Conservation (phyloP, 2,329 filamentous ascomycete species). For the Exophiala lecanii-corni region DNA sequence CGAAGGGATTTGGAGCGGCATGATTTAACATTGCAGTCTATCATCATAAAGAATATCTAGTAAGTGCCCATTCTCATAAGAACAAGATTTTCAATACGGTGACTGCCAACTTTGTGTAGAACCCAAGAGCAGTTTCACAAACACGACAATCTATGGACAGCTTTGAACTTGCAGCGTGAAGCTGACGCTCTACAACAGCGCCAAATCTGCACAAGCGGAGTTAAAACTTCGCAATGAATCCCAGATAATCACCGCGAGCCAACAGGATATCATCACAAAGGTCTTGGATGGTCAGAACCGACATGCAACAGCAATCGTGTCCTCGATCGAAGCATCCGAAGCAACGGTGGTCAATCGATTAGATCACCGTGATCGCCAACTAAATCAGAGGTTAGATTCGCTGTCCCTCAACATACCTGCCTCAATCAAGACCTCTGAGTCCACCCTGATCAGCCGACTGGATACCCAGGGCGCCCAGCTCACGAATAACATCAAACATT, state of each 20-base stretch:
- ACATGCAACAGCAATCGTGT: too few relatives aligned
- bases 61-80: constrained; percentile 6
- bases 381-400: not conserved
- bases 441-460: constrained; percentile 1
- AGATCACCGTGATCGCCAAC: not conserved
- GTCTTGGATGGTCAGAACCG: too few relatives aligned
- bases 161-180: too few relatives aligned
- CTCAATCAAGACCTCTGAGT: not conserved
- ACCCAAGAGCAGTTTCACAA: too few relatives aligned
- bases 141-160: too few relatives aligned
- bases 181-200: too few relatives aligned
- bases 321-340: not conserved
- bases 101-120: too few relatives aligned
- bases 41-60: constrained; percentile 10
- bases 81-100: too few relatives aligned
- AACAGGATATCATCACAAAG: too few relatives aligned
- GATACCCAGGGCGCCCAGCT: constrained; percentile 1
- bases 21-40: constrained; percentile 5
- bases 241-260: too few relatives aligned
- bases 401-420: constrained; percentile 1
- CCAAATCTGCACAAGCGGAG: too few relatives aligned
- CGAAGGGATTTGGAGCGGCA: constrained; percentile 6
- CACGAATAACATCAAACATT: not conserved
- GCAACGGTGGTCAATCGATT: not conserved
- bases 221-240: too few relatives aligned